A percentile compares a stretch with the other conserved stretches of the same genome.
These are phyloP conservation scores for Nicotiana sylvestris DNA, from an alignment of 257 asterid species.

Conservation along the genomic window DNA sequence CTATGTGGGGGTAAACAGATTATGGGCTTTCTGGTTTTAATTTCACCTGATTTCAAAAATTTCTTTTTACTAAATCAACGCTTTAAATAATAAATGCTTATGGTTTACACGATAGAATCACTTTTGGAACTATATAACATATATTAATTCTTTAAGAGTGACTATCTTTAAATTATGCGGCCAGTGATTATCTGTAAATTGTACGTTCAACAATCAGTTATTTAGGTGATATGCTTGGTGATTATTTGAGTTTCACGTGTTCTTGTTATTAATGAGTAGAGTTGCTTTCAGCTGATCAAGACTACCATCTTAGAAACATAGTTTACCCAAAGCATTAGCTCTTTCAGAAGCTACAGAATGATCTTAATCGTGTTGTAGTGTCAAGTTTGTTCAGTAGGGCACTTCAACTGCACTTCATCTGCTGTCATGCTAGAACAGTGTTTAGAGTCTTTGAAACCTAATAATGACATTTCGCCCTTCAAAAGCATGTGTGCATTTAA, in stretches of 20 bases:
- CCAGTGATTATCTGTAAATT: background rate
- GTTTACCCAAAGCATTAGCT: background rate
- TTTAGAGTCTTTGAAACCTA: background rate
- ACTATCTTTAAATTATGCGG: background rate
- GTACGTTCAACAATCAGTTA: background rate
- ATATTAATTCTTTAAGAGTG: background rate
- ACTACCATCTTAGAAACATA: background rate
- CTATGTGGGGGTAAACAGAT: background rate
- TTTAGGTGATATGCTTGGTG: background rate
- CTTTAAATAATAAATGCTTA: background rate
- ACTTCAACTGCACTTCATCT: background rate
- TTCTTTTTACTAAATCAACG: background rate
- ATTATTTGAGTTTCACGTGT: background rate
- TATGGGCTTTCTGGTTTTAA: background rate
- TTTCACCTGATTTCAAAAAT: background rate
- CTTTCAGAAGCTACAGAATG: background rate
- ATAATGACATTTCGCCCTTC: background rate
- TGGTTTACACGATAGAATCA: background rate
- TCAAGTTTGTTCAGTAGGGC: background rate
- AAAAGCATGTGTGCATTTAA: background rate
- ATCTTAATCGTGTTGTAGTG: background rate
- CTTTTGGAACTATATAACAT: background rate
- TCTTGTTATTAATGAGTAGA: background rate
- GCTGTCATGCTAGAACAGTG: background rate
- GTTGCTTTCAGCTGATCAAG: background rate